Conservation (phyloP, 225 moss, liverwort and hornwort genomes). For the Pseudisothecium myosuroides region DNA sequence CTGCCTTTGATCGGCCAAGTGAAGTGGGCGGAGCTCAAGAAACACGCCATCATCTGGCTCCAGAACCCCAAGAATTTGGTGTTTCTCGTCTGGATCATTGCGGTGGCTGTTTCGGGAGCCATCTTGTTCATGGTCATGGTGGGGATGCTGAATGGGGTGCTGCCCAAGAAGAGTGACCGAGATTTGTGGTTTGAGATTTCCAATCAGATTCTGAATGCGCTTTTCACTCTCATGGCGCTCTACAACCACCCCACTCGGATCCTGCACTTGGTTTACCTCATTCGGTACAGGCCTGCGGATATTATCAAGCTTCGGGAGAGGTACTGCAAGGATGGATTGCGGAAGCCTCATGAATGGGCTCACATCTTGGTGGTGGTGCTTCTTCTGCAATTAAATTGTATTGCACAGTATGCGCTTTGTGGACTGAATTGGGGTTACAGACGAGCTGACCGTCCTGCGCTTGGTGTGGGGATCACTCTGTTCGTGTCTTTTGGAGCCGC, state of each 20-base stretch:
- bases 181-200: constrained; percentile 81
- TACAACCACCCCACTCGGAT: constrained; percentile 69
- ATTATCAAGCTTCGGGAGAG: constrained; percentile 49
- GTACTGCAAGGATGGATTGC: constrained; percentile 71
- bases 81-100: constrained; percentile 61
- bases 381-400: constrained; percentile 74
- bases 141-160: constrained; percentile 68
- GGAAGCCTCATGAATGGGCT: constrained; percentile 88
- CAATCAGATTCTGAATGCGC: constrained; percentile 84
- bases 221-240: constrained; percentile 83
- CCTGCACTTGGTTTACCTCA: constrained; percentile 50
- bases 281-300: constrained; percentile 51
- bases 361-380: constrained; percentile 78
- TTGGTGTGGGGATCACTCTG: constrained; percentile 69
- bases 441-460: constrained; percentile 57
- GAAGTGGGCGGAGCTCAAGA: constrained; percentile 21
- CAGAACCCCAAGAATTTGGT: constrained; percentile 73
- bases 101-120: constrained; percentile 69
- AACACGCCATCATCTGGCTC: constrained; percentile 39
- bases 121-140: constrained; percentile 97
- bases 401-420: constrained; percentile 75
- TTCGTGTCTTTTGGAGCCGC: constrained; percentile 53
- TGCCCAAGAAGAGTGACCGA: constrained; percentile 48
- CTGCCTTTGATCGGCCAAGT: constrained; percentile 72
- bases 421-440: constrained; percentile 90